phyloP scores from a whole-genome alignment of 2,329 filamentous ascomycete genomes.

The Xylariaceae sp. region DNA sequence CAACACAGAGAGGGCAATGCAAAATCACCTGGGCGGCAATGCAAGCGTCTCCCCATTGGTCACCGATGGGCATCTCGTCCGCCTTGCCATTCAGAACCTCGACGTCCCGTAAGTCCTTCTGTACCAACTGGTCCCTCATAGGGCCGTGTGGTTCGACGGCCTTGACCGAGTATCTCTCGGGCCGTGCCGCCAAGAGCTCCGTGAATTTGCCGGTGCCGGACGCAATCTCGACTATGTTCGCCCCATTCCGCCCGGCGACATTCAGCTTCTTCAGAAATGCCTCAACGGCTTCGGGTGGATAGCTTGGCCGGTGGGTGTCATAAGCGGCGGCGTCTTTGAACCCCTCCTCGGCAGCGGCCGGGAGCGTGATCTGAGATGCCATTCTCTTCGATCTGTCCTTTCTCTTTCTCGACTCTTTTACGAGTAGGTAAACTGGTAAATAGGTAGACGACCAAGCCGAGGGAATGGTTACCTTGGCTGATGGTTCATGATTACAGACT shows the following conservation, averaged over 20 bases:
- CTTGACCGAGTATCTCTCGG: constrained; percentile 55
- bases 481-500: background rate
- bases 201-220: constrained; percentile 69
- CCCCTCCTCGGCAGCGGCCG: constrained; percentile 47
- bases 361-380: constrained; percentile 21
- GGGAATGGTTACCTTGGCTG: background rate
- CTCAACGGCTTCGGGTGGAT: constrained; percentile 53
- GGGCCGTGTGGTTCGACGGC: constrained; percentile 59
- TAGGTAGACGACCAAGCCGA: too few species aligned
- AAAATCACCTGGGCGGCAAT: constrained; percentile 58
- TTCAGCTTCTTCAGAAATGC: constrained; percentile 51
- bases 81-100: constrained; percentile 53
- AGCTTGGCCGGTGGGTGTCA: constrained; percentile 63
- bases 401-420: background rate
- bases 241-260: constrained; percentile 41
- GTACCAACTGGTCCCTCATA: constrained; percentile 58
- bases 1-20: background rate
- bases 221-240: constrained; percentile 57
- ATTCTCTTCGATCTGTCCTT: constrained; percentile 10
- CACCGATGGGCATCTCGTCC: constrained; percentile 48
- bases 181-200: constrained; percentile 51
- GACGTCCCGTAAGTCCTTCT: constrained; percentile 53
- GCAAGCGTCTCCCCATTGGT: constrained; percentile 58
- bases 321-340: constrained; percentile 61
- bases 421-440: background rate